Base-by-base conservation (phyloP, 495 filamentous ascomycete genomes). In the Aspergillus sclerotioniger region DNA sequence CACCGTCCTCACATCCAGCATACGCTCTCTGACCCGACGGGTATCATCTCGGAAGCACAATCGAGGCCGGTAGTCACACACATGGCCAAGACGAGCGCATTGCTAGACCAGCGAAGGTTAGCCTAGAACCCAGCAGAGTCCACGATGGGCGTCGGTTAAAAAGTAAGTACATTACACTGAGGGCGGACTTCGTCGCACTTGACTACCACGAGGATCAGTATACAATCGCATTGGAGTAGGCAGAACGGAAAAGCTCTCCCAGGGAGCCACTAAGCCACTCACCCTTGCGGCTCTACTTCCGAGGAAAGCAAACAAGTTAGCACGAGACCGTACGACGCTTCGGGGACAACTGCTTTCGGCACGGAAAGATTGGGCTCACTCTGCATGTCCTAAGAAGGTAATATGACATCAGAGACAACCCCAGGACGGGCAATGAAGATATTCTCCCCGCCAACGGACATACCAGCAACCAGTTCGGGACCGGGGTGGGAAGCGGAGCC, bases 1-100 rank as follows among this genome's bases (percentile, higher is more conserved):
- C 17, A 64, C 62, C 1, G 70, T 78, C 50, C 75, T 74, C 20
- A 83, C 76, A 55, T 82, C 81, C 50, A 76, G 68, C 78, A 84
- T 83, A 20, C 80, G 80, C 52, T 80, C 78, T 61, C 82, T 71
- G 35, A 83, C 76, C 46, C 82, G 71, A 29, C 75, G 73, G 13
- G 82, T 84, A 53, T 84, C 82, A 64, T 85, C 80, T 54, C 76
- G 75, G 61, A 83, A 85, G 20, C 78, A 73, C 12, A 84, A 64
- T 21, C 81, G 74, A 8, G 82, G 81, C 53, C 75, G 80, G 56
- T 85, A 85, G 59, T 85, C 82, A 59, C 82, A 84, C 32, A 69
- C 66, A 67, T 85, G 81, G 19, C 80, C 78, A 12, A 85, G 71
- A 47, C 82, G 74, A 33, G 75, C 70, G 65, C 82, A 85, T 77